phyloP scores from a whole-genome alignment of 345 rosid genomes.

The Dovyalis caffra region DNA sequence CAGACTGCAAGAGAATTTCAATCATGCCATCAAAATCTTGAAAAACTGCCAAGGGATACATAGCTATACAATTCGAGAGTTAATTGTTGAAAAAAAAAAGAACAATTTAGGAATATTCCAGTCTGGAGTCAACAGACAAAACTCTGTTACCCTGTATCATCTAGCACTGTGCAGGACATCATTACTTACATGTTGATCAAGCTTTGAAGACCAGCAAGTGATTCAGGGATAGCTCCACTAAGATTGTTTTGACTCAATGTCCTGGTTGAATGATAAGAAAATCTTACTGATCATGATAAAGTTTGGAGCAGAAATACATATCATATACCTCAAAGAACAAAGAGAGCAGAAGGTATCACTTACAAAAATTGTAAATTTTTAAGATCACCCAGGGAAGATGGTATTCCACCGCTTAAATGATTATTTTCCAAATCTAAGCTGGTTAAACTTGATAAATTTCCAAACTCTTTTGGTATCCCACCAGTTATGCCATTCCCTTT shows the following conservation, averaged over 20 bases:
- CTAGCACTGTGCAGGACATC: neutral
- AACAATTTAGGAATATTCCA: conserved; percentile 6
- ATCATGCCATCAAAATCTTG: conserved; percentile 11
- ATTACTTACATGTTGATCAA: conserved; percentile 75
- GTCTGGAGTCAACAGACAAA: neutral
- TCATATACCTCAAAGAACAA: neutral
- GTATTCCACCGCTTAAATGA: conserved; percentile 74
- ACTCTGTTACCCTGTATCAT: neutral
- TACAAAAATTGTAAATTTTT: conserved; percentile 90
- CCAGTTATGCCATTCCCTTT: conserved; percentile 90
- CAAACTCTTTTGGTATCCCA: conserved; percentile 79
- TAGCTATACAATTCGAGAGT: neutral
- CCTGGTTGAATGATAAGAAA: conserved; percentile 44
- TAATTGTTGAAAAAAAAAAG: conserved; percentile 5
- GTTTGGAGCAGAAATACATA: neutral
- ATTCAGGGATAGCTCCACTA: conserved; percentile 66
- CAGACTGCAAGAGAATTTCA: conserved; percentile 52
- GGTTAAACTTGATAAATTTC: conserved; percentile 75
- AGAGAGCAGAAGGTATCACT: conserved; percentile 30
- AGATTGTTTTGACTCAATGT: conserved; percentile 86
- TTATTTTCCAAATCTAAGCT: conserved; percentile 89
- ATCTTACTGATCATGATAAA: neutral
- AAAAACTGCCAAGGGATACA: conserved; percentile 1
- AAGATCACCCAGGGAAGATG: conserved; percentile 77
- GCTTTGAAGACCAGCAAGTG: conserved; percentile 56